phyloP scores from a whole-genome alignment of 2,329 filamentous ascomycete species.

The Macrophomina phaseolina region DNA sequence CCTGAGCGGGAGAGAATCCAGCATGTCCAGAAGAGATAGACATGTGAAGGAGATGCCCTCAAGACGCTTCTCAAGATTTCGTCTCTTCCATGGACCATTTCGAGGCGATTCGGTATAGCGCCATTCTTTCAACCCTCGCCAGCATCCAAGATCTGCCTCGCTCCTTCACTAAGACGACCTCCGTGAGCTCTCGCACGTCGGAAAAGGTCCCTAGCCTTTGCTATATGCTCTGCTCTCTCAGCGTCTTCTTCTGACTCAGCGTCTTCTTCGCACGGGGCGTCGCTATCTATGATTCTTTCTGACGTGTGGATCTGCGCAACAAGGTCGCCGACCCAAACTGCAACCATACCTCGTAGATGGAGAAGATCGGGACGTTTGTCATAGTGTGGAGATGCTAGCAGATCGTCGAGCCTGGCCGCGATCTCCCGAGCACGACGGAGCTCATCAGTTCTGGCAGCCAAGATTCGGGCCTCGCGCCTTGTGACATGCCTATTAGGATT shows the following conservation, averaged over 20 bases:
- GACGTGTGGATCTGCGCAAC: slow-evolving; percentile 43
- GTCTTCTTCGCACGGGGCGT: slow-evolving; percentile 32
- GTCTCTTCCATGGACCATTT: too few relatives aligned
- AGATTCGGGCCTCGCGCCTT: slow-evolving; percentile 12
- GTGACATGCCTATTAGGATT: neutral
- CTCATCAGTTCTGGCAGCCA: slow-evolving; percentile 49
- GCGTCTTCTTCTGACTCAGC: slow-evolving; percentile 31
- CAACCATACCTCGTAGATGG: slow-evolving; percentile 73
- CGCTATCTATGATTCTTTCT: slow-evolving; percentile 23
- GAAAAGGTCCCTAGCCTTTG: slow-evolving; percentile 36
- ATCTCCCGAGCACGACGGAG: slow-evolving; percentile 67
- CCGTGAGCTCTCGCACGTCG: slow-evolving; percentile 35
- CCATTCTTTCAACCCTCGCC: neutral
- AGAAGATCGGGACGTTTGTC: slow-evolving; percentile 70
- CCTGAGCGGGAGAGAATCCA: too few relatives aligned
- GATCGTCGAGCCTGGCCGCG: slow-evolving; percentile 70
- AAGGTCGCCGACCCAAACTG: slow-evolving; percentile 77
- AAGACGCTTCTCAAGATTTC: too few relatives aligned
- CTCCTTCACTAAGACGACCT: slow-evolving; percentile 29
- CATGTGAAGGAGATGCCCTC: too few relatives aligned
- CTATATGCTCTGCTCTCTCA: slow-evolving; percentile 32
- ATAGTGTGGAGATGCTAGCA: slow-evolving; percentile 74
- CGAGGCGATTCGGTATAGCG: too few relatives aligned
- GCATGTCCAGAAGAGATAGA: too few relatives aligned
- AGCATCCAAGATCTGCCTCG: slow-evolving; percentile 24